Conservation (phyloP, 345 rosid genomes). For the Moricandia moricandioides region DNA sequence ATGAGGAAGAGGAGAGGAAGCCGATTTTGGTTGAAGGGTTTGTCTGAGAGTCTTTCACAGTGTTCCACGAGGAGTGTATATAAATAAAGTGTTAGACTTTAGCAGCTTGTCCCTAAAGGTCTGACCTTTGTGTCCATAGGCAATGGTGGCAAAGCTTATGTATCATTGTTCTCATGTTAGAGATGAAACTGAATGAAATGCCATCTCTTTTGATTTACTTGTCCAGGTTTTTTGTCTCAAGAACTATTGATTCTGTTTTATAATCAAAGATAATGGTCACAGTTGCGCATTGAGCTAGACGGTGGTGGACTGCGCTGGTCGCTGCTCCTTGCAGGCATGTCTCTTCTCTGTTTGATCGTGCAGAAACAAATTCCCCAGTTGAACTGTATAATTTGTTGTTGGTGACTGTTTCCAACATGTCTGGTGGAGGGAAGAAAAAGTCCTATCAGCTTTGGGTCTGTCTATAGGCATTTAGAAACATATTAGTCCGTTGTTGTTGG, state of each 20-base stretch:
- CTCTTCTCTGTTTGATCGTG: background rate
- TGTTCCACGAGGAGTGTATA: slow-evolving; percentile 2
- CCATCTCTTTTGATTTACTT: background rate
- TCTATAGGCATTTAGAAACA: background rate
- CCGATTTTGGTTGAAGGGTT: slow-evolving; percentile 35
- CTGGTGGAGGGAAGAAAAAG: background rate
- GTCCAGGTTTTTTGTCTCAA: background rate
- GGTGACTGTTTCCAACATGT: slow-evolving; percentile 1
- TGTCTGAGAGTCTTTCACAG: slow-evolving; percentile 11
- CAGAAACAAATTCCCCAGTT: background rate
- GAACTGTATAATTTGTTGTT: background rate
- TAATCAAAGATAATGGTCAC: background rate
- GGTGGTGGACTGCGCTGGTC: background rate
- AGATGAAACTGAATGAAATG: background rate
- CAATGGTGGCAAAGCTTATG: slow-evolving; percentile 10
- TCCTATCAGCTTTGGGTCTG: background rate
- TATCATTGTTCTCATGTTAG: slow-evolving; percentile 6
- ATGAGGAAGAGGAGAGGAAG: slow-evolving; percentile 20
- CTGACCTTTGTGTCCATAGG: background rate
- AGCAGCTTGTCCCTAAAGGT: background rate
- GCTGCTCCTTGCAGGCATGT: background rate
- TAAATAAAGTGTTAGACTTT: slow-evolving; percentile 19
- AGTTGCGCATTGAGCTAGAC: background rate
- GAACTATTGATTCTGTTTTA: background rate
- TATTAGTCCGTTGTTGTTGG: background rate